A percentile compares a stretch with the other conserved stretches of the same genome.
Conservation (phyloP, 2,329 filamentous ascomycete species). For the Hypoxylon sp. region DNA sequence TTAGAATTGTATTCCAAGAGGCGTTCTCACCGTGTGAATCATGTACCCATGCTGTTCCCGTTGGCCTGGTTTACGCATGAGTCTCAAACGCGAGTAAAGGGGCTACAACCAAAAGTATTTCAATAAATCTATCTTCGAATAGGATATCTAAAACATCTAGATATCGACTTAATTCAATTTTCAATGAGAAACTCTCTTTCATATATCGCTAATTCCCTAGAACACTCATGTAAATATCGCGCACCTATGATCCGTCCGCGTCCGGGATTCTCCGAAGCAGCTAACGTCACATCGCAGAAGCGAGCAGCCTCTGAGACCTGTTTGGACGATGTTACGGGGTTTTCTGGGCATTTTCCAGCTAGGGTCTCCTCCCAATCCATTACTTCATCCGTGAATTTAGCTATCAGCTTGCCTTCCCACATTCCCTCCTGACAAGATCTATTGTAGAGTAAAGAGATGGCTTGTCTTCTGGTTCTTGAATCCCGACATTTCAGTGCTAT, state of each 20-base stretch:
- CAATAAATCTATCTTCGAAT: too few relatives aligned
- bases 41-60: too few relatives aligned
- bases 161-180: not conserved
- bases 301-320: conserved; percentile 1
- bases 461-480: not conserved
- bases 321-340: not conserved
- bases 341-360: not conserved
- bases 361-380: not conserved
- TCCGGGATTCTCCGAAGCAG: conserved; percentile 1
- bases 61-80: too few relatives aligned
- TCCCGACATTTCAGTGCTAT: not conserved
- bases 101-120: too few relatives aligned
- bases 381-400: not conserved
- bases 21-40: too few relatives aligned
- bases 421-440: not conserved
- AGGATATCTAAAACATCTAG: too few relatives aligned
- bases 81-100: too few relatives aligned
- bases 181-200: not conserved
- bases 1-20: too few relatives aligned
- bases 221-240: not conserved
- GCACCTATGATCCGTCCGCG: not conserved
- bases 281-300: conserved; percentile 3
- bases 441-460: not conserved
- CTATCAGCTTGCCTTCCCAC: conserved; percentile 3
- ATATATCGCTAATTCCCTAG: not conserved